Evolutionary conservation across 2,329 filamentous ascomycete genomes (phyloP).

Genomic region (Tolypocladium pustulatum): DNA sequence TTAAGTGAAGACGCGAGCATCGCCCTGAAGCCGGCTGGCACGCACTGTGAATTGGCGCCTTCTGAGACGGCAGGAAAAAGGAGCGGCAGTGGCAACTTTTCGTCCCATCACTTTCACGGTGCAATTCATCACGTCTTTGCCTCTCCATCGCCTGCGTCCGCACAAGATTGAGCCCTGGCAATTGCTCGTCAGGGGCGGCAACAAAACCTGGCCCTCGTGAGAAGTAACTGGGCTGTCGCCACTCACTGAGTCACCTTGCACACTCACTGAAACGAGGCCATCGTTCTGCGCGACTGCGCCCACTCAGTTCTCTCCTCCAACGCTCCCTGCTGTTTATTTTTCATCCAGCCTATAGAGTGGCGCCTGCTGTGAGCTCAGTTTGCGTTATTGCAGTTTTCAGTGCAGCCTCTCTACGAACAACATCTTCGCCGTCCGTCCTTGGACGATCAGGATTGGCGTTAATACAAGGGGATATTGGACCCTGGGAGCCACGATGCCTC

Average conservation of each 20-base stretch:
- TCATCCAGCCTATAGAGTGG: background rate
- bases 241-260: background rate
- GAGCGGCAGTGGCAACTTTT: constrained; percentile 15
- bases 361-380: background rate
- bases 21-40: constrained; percentile 5
- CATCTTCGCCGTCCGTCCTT: background rate
- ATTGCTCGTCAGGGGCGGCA: background rate
- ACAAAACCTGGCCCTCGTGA: background rate
- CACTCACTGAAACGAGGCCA: background rate
- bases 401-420: background rate
- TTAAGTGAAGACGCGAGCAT: constrained; percentile 15
- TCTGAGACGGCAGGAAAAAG: constrained; percentile 3
- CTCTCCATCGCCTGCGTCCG: background rate
- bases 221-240: background rate
- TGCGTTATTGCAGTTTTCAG: background rate
- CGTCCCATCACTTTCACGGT: constrained; percentile 2
- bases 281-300: background rate
- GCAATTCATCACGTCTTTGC: background rate
- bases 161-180: background rate
- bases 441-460: background rate
- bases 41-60: constrained; percentile 19
- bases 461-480: no score
- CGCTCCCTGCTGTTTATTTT: background rate
- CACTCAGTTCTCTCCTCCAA: background rate
- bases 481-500: constrained; percentile 14